Conservation (phyloP, 2,329 filamentous ascomycete species). For the Phaeosphaeriaceae sp. region DNA sequence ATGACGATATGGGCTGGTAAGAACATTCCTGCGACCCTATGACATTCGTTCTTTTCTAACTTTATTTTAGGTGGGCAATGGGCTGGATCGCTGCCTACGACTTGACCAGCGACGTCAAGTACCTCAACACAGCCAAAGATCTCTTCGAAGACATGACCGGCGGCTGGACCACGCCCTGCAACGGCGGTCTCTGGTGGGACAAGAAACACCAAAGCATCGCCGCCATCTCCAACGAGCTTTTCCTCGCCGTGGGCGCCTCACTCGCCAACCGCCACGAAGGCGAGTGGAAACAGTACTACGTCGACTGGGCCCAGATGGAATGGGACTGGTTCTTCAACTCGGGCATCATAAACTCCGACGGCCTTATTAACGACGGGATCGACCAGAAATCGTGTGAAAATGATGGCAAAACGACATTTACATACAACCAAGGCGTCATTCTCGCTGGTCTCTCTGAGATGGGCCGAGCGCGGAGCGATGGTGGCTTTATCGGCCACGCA, state of each 20-base stretch:
- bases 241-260: slow-evolving; percentile 62
- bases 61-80: slow-evolving; percentile 64
- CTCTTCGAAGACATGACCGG: slow-evolving; percentile 66
- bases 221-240: slow-evolving; percentile 67
- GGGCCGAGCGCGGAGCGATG: slow-evolving; percentile 52
- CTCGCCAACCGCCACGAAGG: slow-evolving; percentile 59
- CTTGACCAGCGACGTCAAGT: slow-evolving; percentile 60
- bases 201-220: slow-evolving; percentile 62
- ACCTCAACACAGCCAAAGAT: slow-evolving; percentile 61
- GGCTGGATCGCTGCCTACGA: slow-evolving; percentile 67
- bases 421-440: slow-evolving; percentile 68
- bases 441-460: slow-evolving; percentile 65
- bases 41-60: too few species aligned
- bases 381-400: slow-evolving; percentile 58
- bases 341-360: slow-evolving; percentile 60
- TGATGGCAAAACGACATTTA: slow-evolving; percentile 60
- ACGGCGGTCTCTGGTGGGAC: slow-evolving; percentile 64
- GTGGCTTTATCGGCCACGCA: slow-evolving; percentile 31
- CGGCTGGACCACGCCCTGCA: slow-evolving; percentile 58
- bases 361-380: slow-evolving; percentile 65
- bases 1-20: slow-evolving; percentile 64
- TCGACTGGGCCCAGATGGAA: slow-evolving; percentile 58
- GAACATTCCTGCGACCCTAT: background rate
- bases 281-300: slow-evolving; percentile 51
- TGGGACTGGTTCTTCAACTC: slow-evolving; percentile 62